Percentiles rank a stretch among this genome's conserved stretches.
phyloP scores from a whole-genome alignment of 345 rosid species.

The Populus pruinosa region DNA sequence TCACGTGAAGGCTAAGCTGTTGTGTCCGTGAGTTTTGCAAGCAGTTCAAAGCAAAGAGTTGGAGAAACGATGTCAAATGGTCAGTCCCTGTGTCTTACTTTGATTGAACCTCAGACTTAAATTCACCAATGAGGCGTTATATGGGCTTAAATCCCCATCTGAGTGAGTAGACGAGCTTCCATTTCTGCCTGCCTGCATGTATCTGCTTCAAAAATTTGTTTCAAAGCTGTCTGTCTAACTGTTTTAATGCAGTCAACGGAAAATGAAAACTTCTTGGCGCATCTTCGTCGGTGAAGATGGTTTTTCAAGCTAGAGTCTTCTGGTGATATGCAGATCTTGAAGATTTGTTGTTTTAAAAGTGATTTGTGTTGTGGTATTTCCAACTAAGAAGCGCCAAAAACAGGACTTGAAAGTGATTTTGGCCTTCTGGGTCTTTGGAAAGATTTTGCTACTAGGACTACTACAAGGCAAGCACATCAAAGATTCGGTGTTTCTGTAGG shows the following conservation, averaged over 20 bases:
- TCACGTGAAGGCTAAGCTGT: constrained; percentile 48
- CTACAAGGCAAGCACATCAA: neutral
- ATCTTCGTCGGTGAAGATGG: neutral
- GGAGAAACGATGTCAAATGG: constrained; percentile 36
- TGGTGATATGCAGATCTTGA: neutral
- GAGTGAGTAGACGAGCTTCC: neutral
- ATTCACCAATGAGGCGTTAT: neutral
- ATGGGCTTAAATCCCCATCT: neutral
- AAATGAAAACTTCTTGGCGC: neutral
- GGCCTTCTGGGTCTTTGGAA: neutral
- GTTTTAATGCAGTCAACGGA: neutral
- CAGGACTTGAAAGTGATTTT: neutral
- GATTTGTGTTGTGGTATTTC: neutral
- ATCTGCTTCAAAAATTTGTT: neutral
- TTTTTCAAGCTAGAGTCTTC: neutral
- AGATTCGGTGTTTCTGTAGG: neutral
- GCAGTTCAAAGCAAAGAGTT: constrained; percentile 24
- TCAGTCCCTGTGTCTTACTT: neutral
- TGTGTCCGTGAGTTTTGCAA: constrained; percentile 40
- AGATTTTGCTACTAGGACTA: neutral
- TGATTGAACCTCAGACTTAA: neutral
- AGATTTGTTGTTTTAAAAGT: constrained; percentile 10
- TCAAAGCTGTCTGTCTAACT: neutral
- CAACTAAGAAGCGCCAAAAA: constrained; percentile 8
- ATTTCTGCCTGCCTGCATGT: neutral